These are phyloP conservation scores for Peziza echinospora DNA, from an alignment of 495 filamentous ascomycete species.

Conservation along the genomic window DNA sequence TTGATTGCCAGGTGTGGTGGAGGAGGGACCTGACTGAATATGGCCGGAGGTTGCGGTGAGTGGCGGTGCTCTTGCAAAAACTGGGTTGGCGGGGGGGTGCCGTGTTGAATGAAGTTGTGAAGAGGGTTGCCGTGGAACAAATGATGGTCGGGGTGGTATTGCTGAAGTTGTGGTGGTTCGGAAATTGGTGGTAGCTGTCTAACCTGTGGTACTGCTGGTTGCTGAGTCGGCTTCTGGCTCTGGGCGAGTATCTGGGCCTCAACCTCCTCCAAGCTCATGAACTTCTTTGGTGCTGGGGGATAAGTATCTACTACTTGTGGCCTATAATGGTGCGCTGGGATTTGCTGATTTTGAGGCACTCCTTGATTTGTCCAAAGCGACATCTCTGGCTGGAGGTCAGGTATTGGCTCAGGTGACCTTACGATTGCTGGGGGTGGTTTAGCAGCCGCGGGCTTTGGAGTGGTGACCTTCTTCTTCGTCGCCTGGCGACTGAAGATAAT, in stretches of 20 bases:
- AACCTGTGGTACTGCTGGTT: slow-evolving; percentile 5
- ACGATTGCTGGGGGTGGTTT: slow-evolving; percentile 2
- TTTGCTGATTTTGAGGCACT: slow-evolving; percentile 2
- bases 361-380: slow-evolving; percentile 47
- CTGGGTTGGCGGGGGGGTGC: slow-evolving; percentile 18
- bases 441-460: slow-evolving; percentile 6
- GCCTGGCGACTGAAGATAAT: slow-evolving; percentile 42
- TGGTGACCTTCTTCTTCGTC: slow-evolving; percentile 6
- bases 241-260: slow-evolving; percentile 77
- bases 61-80: background rate
- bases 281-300: slow-evolving; percentile 43
- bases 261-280: slow-evolving; percentile 93
- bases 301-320: slow-evolving; percentile 5
- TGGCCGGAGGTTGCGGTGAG: background rate
- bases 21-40: background rate
- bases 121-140: slow-evolving; percentile 1
- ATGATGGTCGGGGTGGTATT: slow-evolving; percentile 8
- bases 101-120: background rate
- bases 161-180: background rate
- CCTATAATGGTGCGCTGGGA: slow-evolving; percentile 1
- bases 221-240: slow-evolving; percentile 26
- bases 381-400: slow-evolving; percentile 78
- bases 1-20: background rate
- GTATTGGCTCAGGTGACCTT: slow-evolving; percentile 24
- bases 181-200: slow-evolving; percentile 3